Evolutionary conservation across 2,329 filamentous ascomycete species (phyloP), one percentile per base, ranked within the genome.

Genomic region (Botryotinia calthae): DNA sequence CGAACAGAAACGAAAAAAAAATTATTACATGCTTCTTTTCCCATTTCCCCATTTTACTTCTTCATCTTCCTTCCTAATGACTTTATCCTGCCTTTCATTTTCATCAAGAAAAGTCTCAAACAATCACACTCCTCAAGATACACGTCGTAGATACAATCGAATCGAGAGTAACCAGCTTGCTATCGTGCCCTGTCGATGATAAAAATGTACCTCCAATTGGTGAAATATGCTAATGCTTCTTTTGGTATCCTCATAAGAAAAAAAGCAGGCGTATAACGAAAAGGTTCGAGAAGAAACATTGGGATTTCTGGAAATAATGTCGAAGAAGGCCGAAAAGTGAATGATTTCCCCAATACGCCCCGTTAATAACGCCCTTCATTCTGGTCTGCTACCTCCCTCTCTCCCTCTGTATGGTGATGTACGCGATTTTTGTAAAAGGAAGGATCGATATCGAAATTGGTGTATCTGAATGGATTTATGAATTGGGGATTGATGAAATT

Each of bases 11-110:
- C 75, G 70, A 66, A 74, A 73, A 74, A 76, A 75, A 76, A 75
- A 75, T 75, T 76, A 76, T 76, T 76, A 76, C 74, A 76, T 74
- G 75, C 75, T 75, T 69, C 71, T 73, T 70, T 67, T 67, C 64
- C 64, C 61, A 70, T 69, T 22, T 64, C 59, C 46, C 69, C 66
- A 56, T 56, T 59, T 71, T 56, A 61, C 73, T 56, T 72, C 71
- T 61, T 46, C 48, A 70, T 72, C 72, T 70, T 72, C 67, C 62
- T 22, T 67, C 51, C 12, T 28, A 18, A 56, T 54, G 64, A 67
- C 63, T 66, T 56, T 72, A 67, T 72, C 70, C 61, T 72, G 46
- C 62, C 51, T 59, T 59, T 72, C 70, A 40, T 67, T 67, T 61
- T 72, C 62, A 67, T 72, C 70, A 72, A 67, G 64, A 54, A 56